These are phyloP conservation scores for Nannizziopsis arthrosporioides DNA, from an alignment of 2,329 filamentous ascomycete genomes.

Conservation along the genomic window DNA sequence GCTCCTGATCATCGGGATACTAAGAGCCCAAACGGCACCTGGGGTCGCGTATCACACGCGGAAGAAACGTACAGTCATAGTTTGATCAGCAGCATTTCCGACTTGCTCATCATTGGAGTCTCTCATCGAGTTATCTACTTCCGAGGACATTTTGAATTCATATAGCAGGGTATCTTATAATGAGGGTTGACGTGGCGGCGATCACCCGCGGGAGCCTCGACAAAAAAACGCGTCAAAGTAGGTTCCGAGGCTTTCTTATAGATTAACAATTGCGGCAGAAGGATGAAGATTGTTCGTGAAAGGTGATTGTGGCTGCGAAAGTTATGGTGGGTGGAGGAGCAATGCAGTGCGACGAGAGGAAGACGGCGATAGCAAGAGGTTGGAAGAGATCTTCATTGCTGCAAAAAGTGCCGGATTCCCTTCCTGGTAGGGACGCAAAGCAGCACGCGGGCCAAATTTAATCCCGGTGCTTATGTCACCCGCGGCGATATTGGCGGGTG, in stretches of 20 bases:
- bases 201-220: neutral
- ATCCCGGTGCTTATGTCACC: neutral
- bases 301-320: too few species aligned
- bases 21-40: neutral
- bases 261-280: neutral
- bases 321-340: neutral
- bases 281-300: neutral
- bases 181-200: constrained; percentile 3
- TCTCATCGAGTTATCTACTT: constrained; percentile 38
- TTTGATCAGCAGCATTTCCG: constrained; percentile 31
- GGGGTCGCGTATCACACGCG: neutral
- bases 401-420: too few species aligned
- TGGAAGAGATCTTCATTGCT: neutral
- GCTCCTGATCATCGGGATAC: neutral
- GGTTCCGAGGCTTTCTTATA: neutral
- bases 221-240: constrained; percentile 8
- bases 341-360: neutral
- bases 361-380: neutral
- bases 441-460: neutral
- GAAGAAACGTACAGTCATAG: constrained; percentile 25
- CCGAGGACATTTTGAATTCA: constrained; percentile 31
- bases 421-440: too few species aligned
- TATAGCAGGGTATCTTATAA: constrained; percentile 31
- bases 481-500: neutral
- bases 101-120: constrained; percentile 31